phyloP scores from a whole-genome alignment of 129 eudicot genomes.

The Escallonia herrerae region DNA sequence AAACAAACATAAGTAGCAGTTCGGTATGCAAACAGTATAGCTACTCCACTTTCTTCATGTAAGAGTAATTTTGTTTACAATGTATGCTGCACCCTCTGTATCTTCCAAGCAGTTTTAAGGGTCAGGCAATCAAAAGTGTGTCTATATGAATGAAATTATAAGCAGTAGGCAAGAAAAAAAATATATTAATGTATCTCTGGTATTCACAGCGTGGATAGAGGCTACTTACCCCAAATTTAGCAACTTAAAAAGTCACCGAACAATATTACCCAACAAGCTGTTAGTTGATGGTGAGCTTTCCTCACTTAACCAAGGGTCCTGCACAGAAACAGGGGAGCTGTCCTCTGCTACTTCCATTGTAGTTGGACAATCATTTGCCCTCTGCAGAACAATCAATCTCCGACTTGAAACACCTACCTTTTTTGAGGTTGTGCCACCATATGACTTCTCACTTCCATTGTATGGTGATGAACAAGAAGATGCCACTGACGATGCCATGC shows the following conservation, averaged over 20 bases:
- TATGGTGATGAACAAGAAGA: conserved; percentile 62
- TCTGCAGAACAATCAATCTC: conserved; percentile 39
- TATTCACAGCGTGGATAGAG: conserved; percentile 18
- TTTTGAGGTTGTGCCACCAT: conserved; percentile 15
- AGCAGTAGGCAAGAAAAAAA: neutral
- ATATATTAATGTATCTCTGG: neutral
- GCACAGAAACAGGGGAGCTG: conserved; percentile 60
- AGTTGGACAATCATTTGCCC: conserved; percentile 23
- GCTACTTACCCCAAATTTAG: neutral
- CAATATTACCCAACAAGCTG: conserved; percentile 50
- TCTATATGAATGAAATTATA: conserved; percentile 1
- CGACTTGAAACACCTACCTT: conserved; percentile 49
- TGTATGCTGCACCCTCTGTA: neutral
- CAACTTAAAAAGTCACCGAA: conserved; percentile 22
- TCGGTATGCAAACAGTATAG: neutral
- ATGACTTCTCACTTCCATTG: conserved; percentile 55
- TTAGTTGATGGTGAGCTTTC: conserved; percentile 73
- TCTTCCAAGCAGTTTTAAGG: neutral
- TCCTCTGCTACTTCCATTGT: conserved; percentile 46
- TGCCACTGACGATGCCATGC: conserved; percentile 54
- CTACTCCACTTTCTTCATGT: neutral
- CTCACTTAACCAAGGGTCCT: conserved; percentile 61
- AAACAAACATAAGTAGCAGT: too few relatives aligned
- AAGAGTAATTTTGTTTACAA: neutral
- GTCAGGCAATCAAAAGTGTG: neutral